Conservation (phyloP, 148 eudicot species). For the Heliosperma pusillum region DNA sequence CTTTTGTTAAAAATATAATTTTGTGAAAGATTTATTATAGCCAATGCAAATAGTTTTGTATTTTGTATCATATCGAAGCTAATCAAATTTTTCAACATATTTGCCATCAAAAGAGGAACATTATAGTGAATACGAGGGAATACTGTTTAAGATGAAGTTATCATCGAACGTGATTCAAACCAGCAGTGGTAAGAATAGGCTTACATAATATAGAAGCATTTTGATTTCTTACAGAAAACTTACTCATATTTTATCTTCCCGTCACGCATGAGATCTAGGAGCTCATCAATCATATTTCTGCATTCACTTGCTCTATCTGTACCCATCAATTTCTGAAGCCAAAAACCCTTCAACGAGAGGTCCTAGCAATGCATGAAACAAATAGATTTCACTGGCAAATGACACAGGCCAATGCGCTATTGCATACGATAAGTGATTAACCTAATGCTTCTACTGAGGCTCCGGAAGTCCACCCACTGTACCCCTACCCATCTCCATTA, state of each 20-base stretch:
- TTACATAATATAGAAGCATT: background rate
- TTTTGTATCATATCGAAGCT: no score
- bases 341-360: constrained; percentile 80
- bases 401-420: background rate
- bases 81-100: no score
- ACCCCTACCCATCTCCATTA: no score
- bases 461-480: no score
- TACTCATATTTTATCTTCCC: constrained; percentile 84
- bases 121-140: no score
- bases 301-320: constrained; percentile 63
- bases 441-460: background rate
- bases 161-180: background rate
- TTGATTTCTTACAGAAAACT: constrained; percentile 15
- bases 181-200: background rate
- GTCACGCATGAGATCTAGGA: constrained; percentile 52
- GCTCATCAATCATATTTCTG: constrained; percentile 71
- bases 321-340: constrained; percentile 86
- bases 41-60: no score
- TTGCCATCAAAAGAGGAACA: no score
- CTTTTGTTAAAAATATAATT: no score
- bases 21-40: no score
- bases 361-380: constrained; percentile 44
- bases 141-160: no score
- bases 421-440: background rate
- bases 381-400: constrained; percentile 15